phyloP scores from a whole-genome alignment of 306 rosid species.

The Arachis hypogaea region DNA sequence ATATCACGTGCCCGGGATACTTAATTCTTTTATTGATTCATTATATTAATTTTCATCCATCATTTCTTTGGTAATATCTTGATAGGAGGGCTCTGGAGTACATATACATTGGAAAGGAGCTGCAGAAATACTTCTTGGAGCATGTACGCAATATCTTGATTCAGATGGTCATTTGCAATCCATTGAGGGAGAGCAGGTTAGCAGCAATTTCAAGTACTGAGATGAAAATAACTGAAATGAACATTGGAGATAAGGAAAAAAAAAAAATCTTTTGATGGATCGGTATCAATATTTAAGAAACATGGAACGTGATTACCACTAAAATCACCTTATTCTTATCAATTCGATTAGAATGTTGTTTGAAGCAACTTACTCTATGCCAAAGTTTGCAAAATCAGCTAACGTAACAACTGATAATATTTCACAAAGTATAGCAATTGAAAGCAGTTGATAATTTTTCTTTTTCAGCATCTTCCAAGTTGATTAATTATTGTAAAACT shows the following conservation, averaged over 20 bases:
- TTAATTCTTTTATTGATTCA: constrained; percentile 16
- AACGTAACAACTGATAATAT: constrained; percentile 9
- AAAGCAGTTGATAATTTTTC: not conserved
- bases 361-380: constrained; percentile 23
- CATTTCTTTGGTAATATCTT: constrained; percentile 29
- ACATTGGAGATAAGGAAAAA: constrained; percentile 23
- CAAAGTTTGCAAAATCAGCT: constrained; percentile 7
- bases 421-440: constrained; percentile 11
- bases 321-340: constrained; percentile 19
- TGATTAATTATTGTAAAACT: constrained; percentile 23
- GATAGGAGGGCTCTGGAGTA: constrained; percentile 69
- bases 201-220: constrained; percentile 38
- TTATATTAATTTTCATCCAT: constrained; percentile 17
- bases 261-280: constrained; percentile 31
- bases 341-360: constrained; percentile 31
- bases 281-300: constrained; percentile 26
- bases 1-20: constrained; percentile 24
- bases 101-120: constrained; percentile 99
- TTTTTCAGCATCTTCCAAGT: constrained; percentile 20
- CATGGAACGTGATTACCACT: constrained; percentile 25
- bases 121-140: constrained; percentile 80
- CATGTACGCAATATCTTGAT: constrained; percentile 75
- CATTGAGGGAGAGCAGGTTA: constrained; percentile 69
- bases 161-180: constrained; percentile 64
- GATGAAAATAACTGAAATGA: constrained; percentile 32